Evolutionary conservation across 1,139 yeast genomes (phyloP).

Genomic region (Zygosaccharomyces pseudobailii): DNA sequence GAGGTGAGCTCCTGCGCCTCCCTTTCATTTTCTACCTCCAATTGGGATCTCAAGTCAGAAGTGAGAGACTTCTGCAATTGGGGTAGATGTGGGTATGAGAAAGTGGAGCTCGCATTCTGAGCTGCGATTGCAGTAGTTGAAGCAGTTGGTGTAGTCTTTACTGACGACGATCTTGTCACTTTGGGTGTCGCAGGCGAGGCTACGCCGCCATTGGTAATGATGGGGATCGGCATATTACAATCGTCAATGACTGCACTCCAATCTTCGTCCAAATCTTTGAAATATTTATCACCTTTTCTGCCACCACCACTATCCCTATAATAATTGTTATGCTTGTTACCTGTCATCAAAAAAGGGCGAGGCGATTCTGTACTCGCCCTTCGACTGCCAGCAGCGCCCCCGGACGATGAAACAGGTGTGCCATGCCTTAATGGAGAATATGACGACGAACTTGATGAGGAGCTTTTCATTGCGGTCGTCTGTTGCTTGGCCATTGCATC

Average conservation of each 20-base stretch:
- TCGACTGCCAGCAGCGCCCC: conserved; percentile 6
- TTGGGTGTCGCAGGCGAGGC: conserved; percentile 13
- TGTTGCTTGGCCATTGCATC: conserved; percentile 30
- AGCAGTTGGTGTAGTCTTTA: conserved; percentile 21
- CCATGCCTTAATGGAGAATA: conserved; percentile 26
- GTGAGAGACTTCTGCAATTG: conserved; percentile 26
- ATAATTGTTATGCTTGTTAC: conserved; percentile 14
- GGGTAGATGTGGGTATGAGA: conserved; percentile 33
- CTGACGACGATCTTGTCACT: conserved; percentile 13
- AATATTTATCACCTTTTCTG: conserved; percentile 31
- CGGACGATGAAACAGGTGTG: conserved; percentile 16
- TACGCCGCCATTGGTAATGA: conserved; percentile 36
- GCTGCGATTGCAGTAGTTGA: conserved; percentile 28
- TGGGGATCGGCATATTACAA: conserved; percentile 38
- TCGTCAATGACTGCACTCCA: conserved; percentile 83
- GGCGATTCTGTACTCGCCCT: conserved; percentile 15
- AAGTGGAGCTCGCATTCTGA: conserved; percentile 9
- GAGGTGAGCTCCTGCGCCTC: conserved; percentile 58
- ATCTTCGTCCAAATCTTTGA: conserved; percentile 75
- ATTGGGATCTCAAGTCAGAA: conserved; percentile 28
- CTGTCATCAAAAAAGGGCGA: conserved; percentile 13
- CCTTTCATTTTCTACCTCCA: conserved; percentile 30
- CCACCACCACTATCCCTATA: conserved; percentile 13
- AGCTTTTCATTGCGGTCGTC: conserved; percentile 15
- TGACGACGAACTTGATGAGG: conserved; percentile 15